Percentiles rank a stretch among this genome's conserved stretches.
Evolutionary conservation across 306 rosid species (phyloP).

Genomic region (Vachellia pachyceras): DNA sequence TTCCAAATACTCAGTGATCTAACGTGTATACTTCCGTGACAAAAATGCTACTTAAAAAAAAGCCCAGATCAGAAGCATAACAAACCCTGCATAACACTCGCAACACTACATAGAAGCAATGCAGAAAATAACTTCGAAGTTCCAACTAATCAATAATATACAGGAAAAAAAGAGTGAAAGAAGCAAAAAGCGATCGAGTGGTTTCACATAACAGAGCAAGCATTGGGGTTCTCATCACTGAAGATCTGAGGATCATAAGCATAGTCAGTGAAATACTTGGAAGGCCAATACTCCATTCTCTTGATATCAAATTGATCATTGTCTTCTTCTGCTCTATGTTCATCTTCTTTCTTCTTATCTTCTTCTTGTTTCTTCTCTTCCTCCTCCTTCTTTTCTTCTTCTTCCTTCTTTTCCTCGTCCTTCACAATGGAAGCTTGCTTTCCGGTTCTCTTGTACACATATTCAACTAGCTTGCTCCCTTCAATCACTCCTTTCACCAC

Average conservation of each 20-base stretch:
- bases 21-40: no score
- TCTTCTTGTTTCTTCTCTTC: constrained; percentile 45
- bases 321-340: constrained; percentile 53
- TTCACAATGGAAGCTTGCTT: constrained; percentile 76
- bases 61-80: neutral
- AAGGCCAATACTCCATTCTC: constrained; percentile 68
- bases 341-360: constrained; percentile 45
- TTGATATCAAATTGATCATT: constrained; percentile 54
- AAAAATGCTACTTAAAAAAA: no score
- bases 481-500: constrained; percentile 80
- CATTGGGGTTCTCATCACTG: constrained; percentile 96
- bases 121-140: constrained; percentile 35
- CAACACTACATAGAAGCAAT: constrained; percentile 3
- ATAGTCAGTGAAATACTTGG: constrained; percentile 56
- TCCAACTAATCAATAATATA: constrained; percentile 20
- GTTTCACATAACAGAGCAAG: constrained; percentile 77
- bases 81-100: constrained; percentile 28
- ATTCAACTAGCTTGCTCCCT: constrained; percentile 62
- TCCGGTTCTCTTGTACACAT: constrained; percentile 71
- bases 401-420: constrained; percentile 61
- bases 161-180: neutral
- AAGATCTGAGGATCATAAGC: constrained; percentile 64
- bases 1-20: no score
- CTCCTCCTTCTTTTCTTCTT: no score
- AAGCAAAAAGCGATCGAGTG: neutral